Evolutionary conservation across 2,329 filamentous ascomycete species (phyloP).

Genomic region (Kalaharituber pfeilii): DNA sequence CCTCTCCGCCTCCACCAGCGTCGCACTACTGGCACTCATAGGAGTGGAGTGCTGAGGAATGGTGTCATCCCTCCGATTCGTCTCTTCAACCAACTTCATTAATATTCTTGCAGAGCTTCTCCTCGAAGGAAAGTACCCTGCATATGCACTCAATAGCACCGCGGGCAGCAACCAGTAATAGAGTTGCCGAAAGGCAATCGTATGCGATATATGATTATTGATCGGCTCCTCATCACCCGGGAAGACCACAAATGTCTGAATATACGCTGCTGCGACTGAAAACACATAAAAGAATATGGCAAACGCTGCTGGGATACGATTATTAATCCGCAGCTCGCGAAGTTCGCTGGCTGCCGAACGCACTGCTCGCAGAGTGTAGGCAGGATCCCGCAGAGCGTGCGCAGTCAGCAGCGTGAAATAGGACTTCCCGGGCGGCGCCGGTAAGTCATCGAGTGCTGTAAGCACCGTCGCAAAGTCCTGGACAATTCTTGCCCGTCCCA

Average conservation of each 20-base stretch:
- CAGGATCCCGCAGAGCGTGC: neutral
- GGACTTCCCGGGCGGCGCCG: no score
- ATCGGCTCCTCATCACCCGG: neutral
- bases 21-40: no score
- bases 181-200: neutral
- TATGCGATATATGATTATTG: neutral
- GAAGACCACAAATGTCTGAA: neutral
- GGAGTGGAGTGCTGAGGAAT: no score
- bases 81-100: neutral
- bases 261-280: neutral
- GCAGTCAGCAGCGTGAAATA: neutral
- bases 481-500: neutral
- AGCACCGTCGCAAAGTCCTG: neutral
- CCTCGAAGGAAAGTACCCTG: neutral
- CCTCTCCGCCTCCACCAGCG: no score
- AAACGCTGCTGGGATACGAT: neutral
- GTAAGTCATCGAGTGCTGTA: neutral
- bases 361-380: neutral
- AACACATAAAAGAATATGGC: neutral
- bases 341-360: neutral
- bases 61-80: no score
- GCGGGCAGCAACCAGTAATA: neutral
- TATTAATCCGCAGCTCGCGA: neutral
- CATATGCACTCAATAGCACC: neutral
- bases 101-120: neutral